A percentile compares a stretch with the other conserved stretches of the same genome.
These are phyloP conservation scores for Chrysosporium queenslandicum DNA, from an alignment of 2,329 filamentous ascomycete species.

Conservation along the genomic window DNA sequence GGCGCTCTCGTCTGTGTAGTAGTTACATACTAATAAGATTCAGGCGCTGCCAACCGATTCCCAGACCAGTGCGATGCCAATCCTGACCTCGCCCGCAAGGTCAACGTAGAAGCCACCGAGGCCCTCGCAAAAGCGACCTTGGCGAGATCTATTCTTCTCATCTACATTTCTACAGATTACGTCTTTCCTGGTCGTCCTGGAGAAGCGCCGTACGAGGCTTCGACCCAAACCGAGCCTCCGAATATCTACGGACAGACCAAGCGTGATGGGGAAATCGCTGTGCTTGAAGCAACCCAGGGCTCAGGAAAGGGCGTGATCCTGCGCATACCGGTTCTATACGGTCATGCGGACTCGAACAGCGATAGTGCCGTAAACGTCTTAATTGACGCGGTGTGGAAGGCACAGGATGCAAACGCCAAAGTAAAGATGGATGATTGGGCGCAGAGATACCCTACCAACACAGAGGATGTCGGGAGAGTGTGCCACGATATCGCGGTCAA, in stretches of 20 bases:
- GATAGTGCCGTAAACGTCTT: constrained; percentile 80
- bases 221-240: constrained; percentile 55
- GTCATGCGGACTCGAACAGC: constrained; percentile 55
- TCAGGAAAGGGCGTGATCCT: constrained; percentile 56
- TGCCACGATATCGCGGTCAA: constrained; percentile 62
- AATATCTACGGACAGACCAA: constrained; percentile 74
- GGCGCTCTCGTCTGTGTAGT: neutral
- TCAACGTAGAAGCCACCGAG: constrained; percentile 65
- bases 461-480: constrained; percentile 73
- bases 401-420: constrained; percentile 50
- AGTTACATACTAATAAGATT: neutral
- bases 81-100: constrained; percentile 59
- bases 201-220: constrained; percentile 70
- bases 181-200: constrained; percentile 67
- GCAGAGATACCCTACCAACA: constrained; percentile 76
- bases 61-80: constrained; percentile 77
- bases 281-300: constrained; percentile 50
- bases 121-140: constrained; percentile 58
- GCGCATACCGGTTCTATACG: constrained; percentile 76
- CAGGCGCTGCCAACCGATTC: constrained; percentile 77
- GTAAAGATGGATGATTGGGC: constrained; percentile 82
- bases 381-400: constrained; percentile 65
- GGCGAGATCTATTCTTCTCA: constrained; percentile 40
- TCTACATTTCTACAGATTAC: constrained; percentile 64
- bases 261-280: constrained; percentile 58